Evolutionary conservation across 2,329 filamentous ascomycete species (phyloP).

Genomic region (Neofusicoccum ribis): DNA sequence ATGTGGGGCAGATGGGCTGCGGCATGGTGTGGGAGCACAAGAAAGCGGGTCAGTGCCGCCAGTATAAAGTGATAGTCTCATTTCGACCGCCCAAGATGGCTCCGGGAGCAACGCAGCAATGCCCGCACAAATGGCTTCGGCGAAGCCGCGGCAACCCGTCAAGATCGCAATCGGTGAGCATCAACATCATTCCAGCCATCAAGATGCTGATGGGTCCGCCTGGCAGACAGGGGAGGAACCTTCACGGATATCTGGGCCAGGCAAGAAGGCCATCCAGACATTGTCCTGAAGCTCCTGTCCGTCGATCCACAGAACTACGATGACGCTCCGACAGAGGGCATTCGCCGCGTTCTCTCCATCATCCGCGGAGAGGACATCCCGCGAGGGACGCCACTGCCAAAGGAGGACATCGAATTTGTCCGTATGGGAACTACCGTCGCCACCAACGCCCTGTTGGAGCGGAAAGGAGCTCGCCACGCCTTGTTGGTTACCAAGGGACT

Average conservation of each 20-base stretch:
- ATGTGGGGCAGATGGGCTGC: not conserved
- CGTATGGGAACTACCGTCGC: conserved; percentile 29
- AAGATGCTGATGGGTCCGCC: not conserved
- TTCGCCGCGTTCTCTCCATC: conserved; percentile 52
- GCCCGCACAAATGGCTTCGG: not conserved
- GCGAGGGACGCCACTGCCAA: conserved; percentile 77
- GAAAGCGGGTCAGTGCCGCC: not conserved
- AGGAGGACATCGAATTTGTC: conserved; percentile 71
- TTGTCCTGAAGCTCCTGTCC: conserved; percentile 33
- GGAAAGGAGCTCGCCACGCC: conserved; percentile 22
- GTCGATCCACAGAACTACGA: conserved; percentile 33
- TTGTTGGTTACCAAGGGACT: conserved; percentile 50
- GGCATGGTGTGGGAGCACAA: not conserved
- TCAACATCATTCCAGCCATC: not conserved
- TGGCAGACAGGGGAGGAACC: conserved; percentile 63
- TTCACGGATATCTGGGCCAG: conserved; percentile 72
- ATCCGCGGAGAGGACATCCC: conserved; percentile 76
- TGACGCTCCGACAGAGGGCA: conserved; percentile 36
- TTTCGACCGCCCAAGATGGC: not conserved
- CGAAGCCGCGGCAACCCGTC: not conserved
- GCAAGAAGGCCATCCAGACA: conserved; percentile 72
- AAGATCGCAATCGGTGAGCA: conserved; percentile 10
- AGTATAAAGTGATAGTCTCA: not conserved
- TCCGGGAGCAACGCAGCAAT: not conserved
- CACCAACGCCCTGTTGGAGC: conserved; percentile 29